Evolutionary conservation across 2,329 filamentous ascomycete genomes (phyloP).

Genomic region (Cytospora piceicola): DNA sequence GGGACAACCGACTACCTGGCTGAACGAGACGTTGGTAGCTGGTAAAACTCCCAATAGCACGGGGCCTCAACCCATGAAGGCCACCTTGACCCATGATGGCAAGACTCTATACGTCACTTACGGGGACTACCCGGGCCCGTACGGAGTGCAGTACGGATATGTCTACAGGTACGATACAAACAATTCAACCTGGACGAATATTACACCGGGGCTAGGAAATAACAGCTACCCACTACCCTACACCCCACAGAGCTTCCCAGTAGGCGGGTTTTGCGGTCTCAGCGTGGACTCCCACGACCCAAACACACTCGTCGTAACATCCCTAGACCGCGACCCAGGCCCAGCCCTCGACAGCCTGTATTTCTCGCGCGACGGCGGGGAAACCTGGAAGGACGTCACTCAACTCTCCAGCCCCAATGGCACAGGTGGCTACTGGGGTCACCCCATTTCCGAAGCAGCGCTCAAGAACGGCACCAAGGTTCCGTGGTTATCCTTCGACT

Average conservation of each 20-base stretch:
- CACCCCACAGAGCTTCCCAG: conserved; percentile 7
- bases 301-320: conserved; percentile 15
- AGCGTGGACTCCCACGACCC: conserved; percentile 12
- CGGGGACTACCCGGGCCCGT: conserved; percentile 16
- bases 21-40: not conserved
- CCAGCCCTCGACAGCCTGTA: conserved; percentile 23
- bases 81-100: conserved; percentile 4
- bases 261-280: conserved; percentile 15
- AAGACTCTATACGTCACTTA: conserved; percentile 17
- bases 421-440: conserved; percentile 20
- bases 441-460: conserved; percentile 11
- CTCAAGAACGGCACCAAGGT: conserved; percentile 17
- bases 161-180: conserved; percentile 19
- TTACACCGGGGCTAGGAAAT: conserved; percentile 14
- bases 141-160: conserved; percentile 19
- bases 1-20: conserved; percentile 15
- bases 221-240: conserved; percentile 23
- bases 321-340: conserved; percentile 16
- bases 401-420: conserved; percentile 18
- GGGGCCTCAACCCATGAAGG: conserved; percentile 24
- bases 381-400: conserved; percentile 9
- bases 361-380: conserved; percentile 13
- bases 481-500: conserved; percentile 22
- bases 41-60: conserved; percentile 8
- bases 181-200: conserved; percentile 12